Base-by-base conservation (phyloP, 805 yeast species). In the Starmerella bombicola region DNA sequence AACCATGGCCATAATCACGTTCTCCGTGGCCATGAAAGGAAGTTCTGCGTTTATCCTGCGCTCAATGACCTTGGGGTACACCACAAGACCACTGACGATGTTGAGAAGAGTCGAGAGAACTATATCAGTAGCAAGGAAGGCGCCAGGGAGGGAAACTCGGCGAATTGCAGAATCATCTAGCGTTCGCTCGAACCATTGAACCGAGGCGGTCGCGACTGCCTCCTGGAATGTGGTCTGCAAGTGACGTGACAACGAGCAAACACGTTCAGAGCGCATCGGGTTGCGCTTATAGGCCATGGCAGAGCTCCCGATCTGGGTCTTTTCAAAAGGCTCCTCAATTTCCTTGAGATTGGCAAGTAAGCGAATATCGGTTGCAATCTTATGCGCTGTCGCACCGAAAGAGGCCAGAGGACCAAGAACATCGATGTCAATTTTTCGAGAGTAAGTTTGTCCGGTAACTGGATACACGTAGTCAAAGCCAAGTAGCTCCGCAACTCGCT, bases 251-350 rank as follows among this genome's bases (percentile, higher is more conserved):
- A 91, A 73, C n/a, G 98, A 91, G 68, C 98, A 91, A 45, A 91
- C 96, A 65, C 98, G 78, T 70, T 91, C 98, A 60, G 88, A 80
- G 70, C 98, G 80, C 98, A 91, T 91, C 64, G 98, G 98, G 68
- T 91, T 91, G 69, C 98, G 80, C 75, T 91, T 91, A 71, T 91
- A 91, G 23, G 98, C 98, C 98, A 91, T 91, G 32, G 98, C 98
- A 41, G 84, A 74, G 10, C 96, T 85, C 31, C 98, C 98, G 58
- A 91, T 91, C 71, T 91, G 98, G n/a, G 86, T 76, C 67, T 82
- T 83, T 70, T 91, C 98, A 60, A 91, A 91, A 22, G 98, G 98
- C 66, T 91, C 98, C 68, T 91, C 98, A 51, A 91, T 67, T 69
- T 91, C 98, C 68, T 91, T 91, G 68, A 91, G 74, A 66, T 91